Evolutionary conservation across 805 yeast genomes (phyloP).

Genomic region (Yarrowia bubula): DNA sequence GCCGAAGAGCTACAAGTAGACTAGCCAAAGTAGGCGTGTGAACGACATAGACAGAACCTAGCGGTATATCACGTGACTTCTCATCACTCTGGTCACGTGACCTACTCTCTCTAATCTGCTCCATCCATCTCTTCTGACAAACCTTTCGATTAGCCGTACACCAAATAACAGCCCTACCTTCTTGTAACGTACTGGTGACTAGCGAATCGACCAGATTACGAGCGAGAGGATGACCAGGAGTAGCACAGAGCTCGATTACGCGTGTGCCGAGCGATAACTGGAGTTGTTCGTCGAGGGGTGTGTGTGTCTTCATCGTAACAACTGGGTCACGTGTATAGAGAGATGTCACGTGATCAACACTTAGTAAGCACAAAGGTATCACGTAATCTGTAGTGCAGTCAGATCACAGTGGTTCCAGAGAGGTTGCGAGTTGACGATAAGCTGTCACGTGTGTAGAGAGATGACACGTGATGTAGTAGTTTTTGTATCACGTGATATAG

Average conservation of each 20-base stretch:
- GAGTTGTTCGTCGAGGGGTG: conserved; percentile 10
- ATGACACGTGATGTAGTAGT: no score
- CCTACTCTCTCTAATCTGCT: not conserved
- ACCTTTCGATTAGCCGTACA: conserved; percentile 3
- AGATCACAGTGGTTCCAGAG: no score
- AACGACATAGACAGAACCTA: not conserved
- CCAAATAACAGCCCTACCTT: conserved; percentile 6
- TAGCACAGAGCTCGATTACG: conserved; percentile 2
- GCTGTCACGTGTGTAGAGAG: no score
- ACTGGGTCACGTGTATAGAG: not conserved
- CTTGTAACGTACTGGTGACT: not conserved
- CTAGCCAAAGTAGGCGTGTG: conserved; percentile 10
- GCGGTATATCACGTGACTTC: not conserved
- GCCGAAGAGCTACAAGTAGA: not conserved
- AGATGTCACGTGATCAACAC: not conserved
- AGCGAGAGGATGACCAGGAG: conserved; percentile 11
- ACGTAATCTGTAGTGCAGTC: no score
- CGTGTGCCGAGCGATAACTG: not conserved
- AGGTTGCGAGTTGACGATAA: no score
- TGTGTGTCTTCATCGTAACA: not conserved
- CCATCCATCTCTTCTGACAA: not conserved
- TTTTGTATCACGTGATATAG: no score
- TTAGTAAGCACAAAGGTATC: not conserved
- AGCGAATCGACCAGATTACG: conserved; percentile 1
- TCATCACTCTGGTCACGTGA: not conserved